These are phyloP conservation scores for Arabidopsis arenosa DNA, from an alignment of 345 rosid species.

Conservation along the genomic window DNA sequence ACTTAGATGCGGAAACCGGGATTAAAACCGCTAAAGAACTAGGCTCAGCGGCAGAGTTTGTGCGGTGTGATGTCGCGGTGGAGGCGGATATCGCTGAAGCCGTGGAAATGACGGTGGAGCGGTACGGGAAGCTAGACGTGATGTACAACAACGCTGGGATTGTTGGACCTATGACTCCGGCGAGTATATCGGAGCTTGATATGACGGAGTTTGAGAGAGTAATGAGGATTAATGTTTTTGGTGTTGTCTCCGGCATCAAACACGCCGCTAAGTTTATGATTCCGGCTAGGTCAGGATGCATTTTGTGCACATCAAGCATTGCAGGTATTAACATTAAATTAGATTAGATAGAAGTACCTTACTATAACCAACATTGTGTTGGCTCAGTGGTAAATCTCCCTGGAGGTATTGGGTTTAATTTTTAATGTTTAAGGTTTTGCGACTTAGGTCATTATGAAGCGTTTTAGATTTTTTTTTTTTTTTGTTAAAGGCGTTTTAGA, in stretches of 20 bases:
- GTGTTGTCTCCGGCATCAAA: conserved; percentile 62
- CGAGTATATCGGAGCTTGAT: conserved; percentile 66
- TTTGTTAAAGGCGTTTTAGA: no score
- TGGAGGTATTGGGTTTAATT: rapidly evolving
- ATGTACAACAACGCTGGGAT: conserved; percentile 84
- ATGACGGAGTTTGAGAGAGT: conserved; percentile 64
- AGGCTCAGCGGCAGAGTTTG: conserved; percentile 62
- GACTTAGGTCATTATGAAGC: no score
- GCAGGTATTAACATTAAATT: conserved; percentile 28
- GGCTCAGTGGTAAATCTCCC: no score
- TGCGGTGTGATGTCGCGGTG: conserved; percentile 58
- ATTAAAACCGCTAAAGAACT: conserved; percentile 47
- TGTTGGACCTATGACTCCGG: conserved; percentile 51
- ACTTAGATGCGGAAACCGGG: conserved; percentile 48
- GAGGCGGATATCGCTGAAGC: conserved; percentile 64
- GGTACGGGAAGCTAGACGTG: conserved; percentile 66
- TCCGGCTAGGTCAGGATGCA: conserved; percentile 60
- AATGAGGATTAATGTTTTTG: conserved; percentile 64
- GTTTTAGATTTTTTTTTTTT: no score
- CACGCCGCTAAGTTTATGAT: conserved; percentile 82
- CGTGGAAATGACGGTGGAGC: conserved; percentile 49
- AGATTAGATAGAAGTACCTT: background rate
- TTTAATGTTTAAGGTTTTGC: no score
- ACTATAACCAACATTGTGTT: rapidly evolving
- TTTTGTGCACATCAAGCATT: conserved; percentile 74